Conservation (phyloP, 2,329 filamentous ascomycete species). For the Fusarium sp. region DNA sequence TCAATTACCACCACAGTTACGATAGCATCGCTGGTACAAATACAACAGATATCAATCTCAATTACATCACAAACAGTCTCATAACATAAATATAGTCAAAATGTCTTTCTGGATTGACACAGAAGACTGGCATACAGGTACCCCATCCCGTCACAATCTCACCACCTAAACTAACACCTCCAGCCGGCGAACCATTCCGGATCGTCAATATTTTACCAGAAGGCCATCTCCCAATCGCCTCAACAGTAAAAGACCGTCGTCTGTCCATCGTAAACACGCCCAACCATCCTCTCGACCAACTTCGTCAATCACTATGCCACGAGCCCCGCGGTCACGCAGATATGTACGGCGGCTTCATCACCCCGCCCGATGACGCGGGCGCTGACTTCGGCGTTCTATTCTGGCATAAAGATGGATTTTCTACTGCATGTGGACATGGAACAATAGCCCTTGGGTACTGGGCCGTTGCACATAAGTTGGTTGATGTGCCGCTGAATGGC, state of each 20-base stretch:
- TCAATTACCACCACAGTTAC: background rate
- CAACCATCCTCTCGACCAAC: conserved; percentile 19
- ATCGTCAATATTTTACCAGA: conserved; percentile 31
- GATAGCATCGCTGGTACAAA: background rate
- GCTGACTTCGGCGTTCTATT: conserved; percentile 45
- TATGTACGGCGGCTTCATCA: conserved; percentile 47
- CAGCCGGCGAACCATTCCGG: conserved; percentile 45
- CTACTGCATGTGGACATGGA: conserved; percentile 45
- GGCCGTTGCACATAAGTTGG: conserved; percentile 26
- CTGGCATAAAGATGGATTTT: conserved; percentile 48
- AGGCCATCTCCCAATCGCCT: background rate
- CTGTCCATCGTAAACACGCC: background rate
- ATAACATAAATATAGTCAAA: background rate
- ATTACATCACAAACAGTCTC: background rate
- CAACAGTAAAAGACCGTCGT: conserved; percentile 25
- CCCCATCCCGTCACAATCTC: background rate
- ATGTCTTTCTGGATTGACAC: conserved; percentile 41
- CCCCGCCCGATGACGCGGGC: conserved; percentile 32
- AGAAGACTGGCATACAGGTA: conserved; percentile 42
- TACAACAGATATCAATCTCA: no score
- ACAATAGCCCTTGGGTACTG: conserved; percentile 47
- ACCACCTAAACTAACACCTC: background rate
- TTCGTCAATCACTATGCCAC: conserved; percentile 34
- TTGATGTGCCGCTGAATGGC: conserved; percentile 1
- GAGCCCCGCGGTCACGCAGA: conserved; percentile 37